These are phyloP conservation scores for Detonula confervacea DNA, from an alignment of 352 stramenopile species.

Conservation along the genomic window DNA sequence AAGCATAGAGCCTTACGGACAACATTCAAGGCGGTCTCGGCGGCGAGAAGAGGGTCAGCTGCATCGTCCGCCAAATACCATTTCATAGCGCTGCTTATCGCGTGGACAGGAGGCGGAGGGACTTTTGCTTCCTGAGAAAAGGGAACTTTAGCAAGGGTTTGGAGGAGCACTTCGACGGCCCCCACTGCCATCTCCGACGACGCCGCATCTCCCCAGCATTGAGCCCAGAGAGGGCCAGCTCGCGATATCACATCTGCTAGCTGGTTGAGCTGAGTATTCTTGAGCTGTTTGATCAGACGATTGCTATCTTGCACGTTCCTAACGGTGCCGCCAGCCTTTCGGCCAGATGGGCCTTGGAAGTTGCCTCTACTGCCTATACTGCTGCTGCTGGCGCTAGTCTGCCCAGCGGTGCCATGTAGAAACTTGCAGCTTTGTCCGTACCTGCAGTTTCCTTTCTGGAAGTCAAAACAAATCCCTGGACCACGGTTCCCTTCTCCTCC, in stretches of 20 bases:
- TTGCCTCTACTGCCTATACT: slow-evolving; percentile 17
- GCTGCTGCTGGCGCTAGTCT: neutral
- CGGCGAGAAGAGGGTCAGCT: slow-evolving; percentile 24
- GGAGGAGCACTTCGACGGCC: slow-evolving; percentile 26
- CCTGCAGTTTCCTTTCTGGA: slow-evolving; percentile 30
- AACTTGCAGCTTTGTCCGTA: slow-evolving; percentile 43
- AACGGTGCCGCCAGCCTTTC: neutral
- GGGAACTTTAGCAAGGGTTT: slow-evolving; percentile 41
- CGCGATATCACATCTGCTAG: slow-evolving; percentile 24
- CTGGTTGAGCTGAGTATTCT: slow-evolving; percentile 32
- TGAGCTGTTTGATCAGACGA: slow-evolving; percentile 44
- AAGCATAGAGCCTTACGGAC: slow-evolving; percentile 55
- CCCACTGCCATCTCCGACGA: slow-evolving; percentile 16
- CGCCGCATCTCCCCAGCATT: slow-evolving; percentile 39
- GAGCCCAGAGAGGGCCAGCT: slow-evolving; percentile 24
- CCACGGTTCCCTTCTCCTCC: neutral
- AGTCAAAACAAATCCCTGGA: slow-evolving; percentile 21
- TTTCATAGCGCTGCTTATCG: slow-evolving; percentile 24
- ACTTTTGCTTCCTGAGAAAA: slow-evolving; percentile 25
- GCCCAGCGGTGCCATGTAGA: slow-evolving; percentile 18
- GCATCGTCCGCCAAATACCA: slow-evolving; percentile 17
- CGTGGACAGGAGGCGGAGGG: slow-evolving; percentile 28
- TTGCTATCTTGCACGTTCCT: slow-evolving; percentile 26
- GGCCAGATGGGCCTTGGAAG: slow-evolving; percentile 2
- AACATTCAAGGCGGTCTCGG: slow-evolving; percentile 38